Evolutionary conservation across 75 land plant species (phyloP), one percentile per base, ranked within the genome.

Genomic region (Pinus tabuliformis): DNA sequence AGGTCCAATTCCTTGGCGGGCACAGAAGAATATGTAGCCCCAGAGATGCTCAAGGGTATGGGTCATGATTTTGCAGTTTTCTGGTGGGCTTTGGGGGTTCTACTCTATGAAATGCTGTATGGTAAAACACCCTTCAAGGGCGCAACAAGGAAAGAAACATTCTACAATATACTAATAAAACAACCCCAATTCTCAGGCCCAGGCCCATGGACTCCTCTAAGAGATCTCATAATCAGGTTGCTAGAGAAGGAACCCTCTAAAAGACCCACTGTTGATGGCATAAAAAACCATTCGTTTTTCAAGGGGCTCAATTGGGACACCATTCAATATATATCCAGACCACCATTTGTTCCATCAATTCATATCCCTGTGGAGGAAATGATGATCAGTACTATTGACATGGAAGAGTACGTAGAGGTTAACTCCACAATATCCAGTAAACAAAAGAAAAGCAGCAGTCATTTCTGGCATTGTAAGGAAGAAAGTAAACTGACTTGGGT

Each of bases 111-210:
- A 75, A 77, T 93, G 81, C 9, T 89, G 6, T 86, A 79, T 56
- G 93, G 93, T 5, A 75, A 33, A 33, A 93, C 95, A 1, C 95
- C 95, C 1, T 93, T 93, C 84, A 91, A 84, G 72, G 95, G 95
- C 3, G 74, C 79, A 24, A 81, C 82, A 85, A 92, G 86, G 49
- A 83, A 84, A 76, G 82, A 82, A 52, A 92, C 95, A 0, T 74
- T 92, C 13, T 81, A 73, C 75, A 91, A 91, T 79, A 91, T 91
- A 8, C 54, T 94, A 22, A 39, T 49, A 28, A 74, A 77, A 72
- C 14, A 62, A 21, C 92, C 92, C 59, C 88, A 84, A 80, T 88
- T 94, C 80, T 54, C 72, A 12, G 94, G 97, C 2, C 73, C 72
- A 12, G 94, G 97, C 2, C 73, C 83, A 56, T 68, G 49, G 72